Evolutionary conservation across 1,284 basidiomycete species (phyloP).

Genomic region (Puccinia sorghi): DNA sequence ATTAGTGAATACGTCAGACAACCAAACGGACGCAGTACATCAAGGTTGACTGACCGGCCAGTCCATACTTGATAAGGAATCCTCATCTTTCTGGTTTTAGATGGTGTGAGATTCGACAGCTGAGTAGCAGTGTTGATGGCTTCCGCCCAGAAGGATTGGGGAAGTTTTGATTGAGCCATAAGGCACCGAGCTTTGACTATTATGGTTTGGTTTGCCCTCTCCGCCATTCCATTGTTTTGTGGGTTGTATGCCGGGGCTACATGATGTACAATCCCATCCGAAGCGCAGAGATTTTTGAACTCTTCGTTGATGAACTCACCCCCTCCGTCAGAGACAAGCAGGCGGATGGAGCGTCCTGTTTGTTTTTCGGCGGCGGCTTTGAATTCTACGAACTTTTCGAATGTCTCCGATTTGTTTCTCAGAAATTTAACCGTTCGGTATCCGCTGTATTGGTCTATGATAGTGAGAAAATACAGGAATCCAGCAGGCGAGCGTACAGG

Average conservation of each 20-base stretch:
- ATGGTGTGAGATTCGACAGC: slow-evolving; percentile 7
- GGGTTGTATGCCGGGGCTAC: slow-evolving; percentile 9
- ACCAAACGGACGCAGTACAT: not conserved
- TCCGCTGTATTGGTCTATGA: slow-evolving; percentile 8
- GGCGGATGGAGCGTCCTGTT: not conserved
- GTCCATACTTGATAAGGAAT: slow-evolving; percentile 13
- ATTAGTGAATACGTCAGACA: not conserved
- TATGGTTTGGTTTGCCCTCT: slow-evolving; percentile 14
- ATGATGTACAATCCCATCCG: not conserved
- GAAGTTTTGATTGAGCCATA: not conserved
- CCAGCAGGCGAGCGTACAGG: not conserved
- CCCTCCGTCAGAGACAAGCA: slow-evolving; percentile 10
- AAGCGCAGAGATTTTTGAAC: slow-evolving; percentile 1
- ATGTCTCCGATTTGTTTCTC: not conserved
- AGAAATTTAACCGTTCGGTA: too few species aligned
- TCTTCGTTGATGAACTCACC: slow-evolving; percentile 9
- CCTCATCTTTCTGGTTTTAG: not conserved
- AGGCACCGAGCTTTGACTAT: slow-evolving; percentile 17
- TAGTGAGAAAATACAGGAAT: slow-evolving; percentile 1
- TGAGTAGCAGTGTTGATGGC: slow-evolving; percentile 15
- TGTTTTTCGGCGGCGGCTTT: not conserved
- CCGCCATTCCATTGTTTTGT: slow-evolving; percentile 12
- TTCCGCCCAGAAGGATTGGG: slow-evolving; percentile 19
- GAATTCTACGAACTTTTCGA: slow-evolving; percentile 4
- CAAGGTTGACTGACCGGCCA: not conserved